These are phyloP conservation scores for Yamadazyma sp. DNA, from an alignment of 1,139 yeast species.

Conservation along the genomic window DNA sequence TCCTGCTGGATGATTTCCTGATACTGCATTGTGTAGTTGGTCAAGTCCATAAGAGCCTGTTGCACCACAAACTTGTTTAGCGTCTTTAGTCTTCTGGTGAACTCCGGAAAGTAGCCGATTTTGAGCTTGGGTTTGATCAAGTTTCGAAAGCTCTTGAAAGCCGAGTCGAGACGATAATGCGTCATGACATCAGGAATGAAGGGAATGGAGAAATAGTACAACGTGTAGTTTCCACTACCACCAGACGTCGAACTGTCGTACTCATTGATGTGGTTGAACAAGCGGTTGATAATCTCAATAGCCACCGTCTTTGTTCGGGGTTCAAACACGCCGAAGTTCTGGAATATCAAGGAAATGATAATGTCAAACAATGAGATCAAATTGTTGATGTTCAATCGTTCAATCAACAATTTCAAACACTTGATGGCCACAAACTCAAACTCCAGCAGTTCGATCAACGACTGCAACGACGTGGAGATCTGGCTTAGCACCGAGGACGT, in stretches of 20 bases:
- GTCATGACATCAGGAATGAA: constrained; percentile 40
- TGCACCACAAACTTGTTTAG: constrained; percentile 76
- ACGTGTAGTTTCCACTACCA: constrained; percentile 39
- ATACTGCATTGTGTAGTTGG: constrained; percentile 46
- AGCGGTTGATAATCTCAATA: constrained; percentile 41
- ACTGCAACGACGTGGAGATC: constrained; percentile 81
- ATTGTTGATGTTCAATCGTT: constrained; percentile 50
- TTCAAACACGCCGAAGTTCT: constrained; percentile 58
- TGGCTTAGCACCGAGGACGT: constrained; percentile 84
- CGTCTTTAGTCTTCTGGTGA: constrained; percentile 56
- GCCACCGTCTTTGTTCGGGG: constrained; percentile 47
- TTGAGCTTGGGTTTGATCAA: constrained; percentile 25
- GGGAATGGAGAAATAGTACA: constrained; percentile 52
- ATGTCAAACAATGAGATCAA: constrained; percentile 49
- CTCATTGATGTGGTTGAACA: constrained; percentile 33
- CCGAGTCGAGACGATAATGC: constrained; percentile 23
- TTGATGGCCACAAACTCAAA: constrained; percentile 63
- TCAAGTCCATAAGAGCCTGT: constrained; percentile 73
- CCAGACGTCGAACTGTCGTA: background rate
- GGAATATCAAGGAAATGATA: constrained; percentile 51
- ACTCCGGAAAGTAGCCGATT: constrained; percentile 44
- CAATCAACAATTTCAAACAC: constrained; percentile 65
- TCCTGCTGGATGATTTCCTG: constrained; percentile 49
- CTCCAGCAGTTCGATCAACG: constrained; percentile 65
- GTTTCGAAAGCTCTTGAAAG: constrained; percentile 21